Base-by-base conservation (phyloP, 352 stramenopile species). In the Phytopythium aichiense region DNA sequence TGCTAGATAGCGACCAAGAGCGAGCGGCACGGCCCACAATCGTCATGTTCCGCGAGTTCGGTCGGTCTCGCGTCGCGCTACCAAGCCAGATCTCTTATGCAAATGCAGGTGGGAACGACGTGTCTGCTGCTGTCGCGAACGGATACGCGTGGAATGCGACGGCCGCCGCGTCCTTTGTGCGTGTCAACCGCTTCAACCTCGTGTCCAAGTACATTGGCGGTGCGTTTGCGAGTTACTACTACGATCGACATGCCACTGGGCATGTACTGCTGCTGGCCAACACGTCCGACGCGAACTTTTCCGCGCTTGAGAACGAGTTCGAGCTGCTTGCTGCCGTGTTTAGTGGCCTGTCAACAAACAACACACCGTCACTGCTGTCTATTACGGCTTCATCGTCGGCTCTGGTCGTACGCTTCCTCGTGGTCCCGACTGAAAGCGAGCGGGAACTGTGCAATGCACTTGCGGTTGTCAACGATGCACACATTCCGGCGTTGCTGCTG, bases 191-290 rank as follows among this genome's bases (percentile, higher is more conserved):
- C 20, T 80, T 74, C 64, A 72, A 61, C 16, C 46, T 66, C 43
- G 53, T 82, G 35, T 62, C 69, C 2, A 78, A 55, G 15, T 82
- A 80, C 58, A 31, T 56, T 43, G 23, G 43, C 33, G 7, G 48
- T 38, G 49, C 38, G 15, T 60, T 68, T 18, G 42, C 68, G 7
- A 60, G 50, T 11, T 76, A 72, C 42, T 69, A 72, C 33, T 82
- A 71, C 58, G 74, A 82, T 43, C 16, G 22, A 4, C 25, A 31
- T 0, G 74, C 69, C 0, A 18, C 54, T 5, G 74, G 59, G 5
- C 71, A 82, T 35, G 74, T 82, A 56, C 63, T 82, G 25, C 46
- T 82, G 7, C 77, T 82, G 50, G 72, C 74, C 3, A 58, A 79
- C 40, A 30, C 45, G 5, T 56, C 48, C 2, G 61, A 55, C 5